Evolutionary conservation across 768 basidiomycete species (phyloP), one percentile per base, ranked within the genome.

Genomic region (Lenzites betulinus): DNA sequence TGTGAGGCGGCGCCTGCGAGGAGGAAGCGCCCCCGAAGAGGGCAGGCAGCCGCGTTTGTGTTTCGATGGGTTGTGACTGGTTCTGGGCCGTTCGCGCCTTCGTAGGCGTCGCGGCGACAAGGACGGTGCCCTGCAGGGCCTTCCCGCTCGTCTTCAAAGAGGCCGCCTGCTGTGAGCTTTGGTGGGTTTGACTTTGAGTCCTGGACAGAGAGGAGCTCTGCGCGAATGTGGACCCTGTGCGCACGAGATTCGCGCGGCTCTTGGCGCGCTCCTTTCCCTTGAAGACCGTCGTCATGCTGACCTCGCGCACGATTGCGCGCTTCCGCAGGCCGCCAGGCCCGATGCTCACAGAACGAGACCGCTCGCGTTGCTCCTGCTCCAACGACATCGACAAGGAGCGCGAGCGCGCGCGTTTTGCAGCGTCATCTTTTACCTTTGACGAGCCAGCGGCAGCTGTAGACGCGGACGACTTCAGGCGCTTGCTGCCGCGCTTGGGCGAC

Each of bases 231-330:
- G 60, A 61, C 23, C 48, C 33, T 18, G 51, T 46, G 62, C 51
- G 41, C 54, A 30, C 30, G 36, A 48, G 36, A n/a, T 39, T 39
- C n/a, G 43, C 47, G 16, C 59, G 46, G 43, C 51, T 53, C 59
- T 63, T 65, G 38, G 33, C 57, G 59, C 58, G 59, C 43, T 38
- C 55, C 46, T 67, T 68, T 51, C 75, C 75, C 67, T 85, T 89
- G 74, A 90, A 90, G 23, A 74, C 81, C 33, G 88, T 80, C 18
- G 85, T 85, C 90, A 92, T 92, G 73, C 87, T 91, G 63, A 91
- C 78, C 69, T 92, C 89, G 33, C 88, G 80, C 59, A 79, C 85
- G n/a, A 90, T 73, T 1, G 81, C 74, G 11, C 82, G 79, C 62
- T 83, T 83, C 67, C 83, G 83, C 7, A 74, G 71, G 35, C 58